A percentile compares a stretch with the other conserved stretches of the same genome.
These are phyloP conservation scores for Funneliformis geosporum DNA, from an alignment of 192 early-diverging fungal species.

Conservation along the genomic window DNA sequence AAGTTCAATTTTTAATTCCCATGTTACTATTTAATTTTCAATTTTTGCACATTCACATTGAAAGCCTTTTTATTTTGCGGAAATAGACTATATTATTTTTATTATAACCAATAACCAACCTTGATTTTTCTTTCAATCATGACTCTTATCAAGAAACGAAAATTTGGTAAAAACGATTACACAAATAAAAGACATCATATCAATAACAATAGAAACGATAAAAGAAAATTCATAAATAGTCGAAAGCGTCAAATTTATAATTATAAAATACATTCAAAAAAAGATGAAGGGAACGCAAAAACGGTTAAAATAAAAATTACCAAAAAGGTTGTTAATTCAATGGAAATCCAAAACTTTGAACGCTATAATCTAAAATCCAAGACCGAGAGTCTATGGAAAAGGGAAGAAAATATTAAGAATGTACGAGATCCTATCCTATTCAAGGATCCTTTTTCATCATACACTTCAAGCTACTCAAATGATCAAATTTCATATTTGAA, in stretches of 20 bases:
- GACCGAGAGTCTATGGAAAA: too few relatives aligned
- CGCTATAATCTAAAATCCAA: too few relatives aligned
- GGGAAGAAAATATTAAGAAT: too few relatives aligned
- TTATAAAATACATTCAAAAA: neutral
- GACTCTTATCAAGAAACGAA: neutral
- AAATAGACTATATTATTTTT: neutral
- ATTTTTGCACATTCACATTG: too few relatives aligned
- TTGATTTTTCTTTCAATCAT: neutral
- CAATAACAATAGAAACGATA: too few relatives aligned
- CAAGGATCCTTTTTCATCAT: neutral
- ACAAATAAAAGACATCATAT: too few relatives aligned
- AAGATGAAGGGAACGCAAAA: neutral
- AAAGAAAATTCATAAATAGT: neutral
- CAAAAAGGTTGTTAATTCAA: too few relatives aligned
- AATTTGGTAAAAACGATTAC: neutral
- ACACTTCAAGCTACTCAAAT: neutral
- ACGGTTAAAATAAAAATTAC: neutral
- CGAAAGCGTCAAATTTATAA: neutral
- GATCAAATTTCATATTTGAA: neutral
- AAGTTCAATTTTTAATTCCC: too few relatives aligned
- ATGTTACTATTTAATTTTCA: too few relatives aligned
- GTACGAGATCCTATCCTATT: too few relatives aligned
- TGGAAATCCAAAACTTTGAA: too few relatives aligned
- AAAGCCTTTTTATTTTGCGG: neutral
- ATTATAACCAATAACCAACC: too few relatives aligned